phyloP scores from a whole-genome alignment of 257 asterid species.

The Gentiana macrophylla region DNA sequence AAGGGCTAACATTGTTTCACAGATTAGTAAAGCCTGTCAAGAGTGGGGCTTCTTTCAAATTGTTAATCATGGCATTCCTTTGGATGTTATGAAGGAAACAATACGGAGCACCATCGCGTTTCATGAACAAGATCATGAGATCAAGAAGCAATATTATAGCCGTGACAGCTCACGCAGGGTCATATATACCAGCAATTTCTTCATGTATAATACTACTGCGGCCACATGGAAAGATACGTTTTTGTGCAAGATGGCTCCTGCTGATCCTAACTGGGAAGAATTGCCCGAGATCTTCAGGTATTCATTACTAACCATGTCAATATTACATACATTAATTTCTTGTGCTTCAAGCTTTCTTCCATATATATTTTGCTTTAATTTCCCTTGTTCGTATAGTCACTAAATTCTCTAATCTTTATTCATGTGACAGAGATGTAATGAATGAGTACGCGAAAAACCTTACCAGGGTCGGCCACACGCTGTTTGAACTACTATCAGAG shows the following conservation, averaged over 20 bases:
- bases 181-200: conserved; percentile 24
- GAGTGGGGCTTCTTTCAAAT: conserved; percentile 14
- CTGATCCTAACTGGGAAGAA: conserved; percentile 13
- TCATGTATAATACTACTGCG: conserved; percentile 23
- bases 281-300: conserved; percentile 9
- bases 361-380: too few species aligned
- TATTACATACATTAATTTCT: too few species aligned
- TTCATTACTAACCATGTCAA: too few species aligned
- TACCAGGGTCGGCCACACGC: too few species aligned
- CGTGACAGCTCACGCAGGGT: conserved; percentile 14
- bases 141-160: conserved; percentile 3
- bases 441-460: neutral
- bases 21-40: conserved; percentile 5
- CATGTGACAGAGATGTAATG: neutral
- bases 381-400: too few species aligned
- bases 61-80: conserved; percentile 10
- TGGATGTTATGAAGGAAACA: neutral
- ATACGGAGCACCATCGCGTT: conserved; percentile 1
- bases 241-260: conserved; percentile 17
- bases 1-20: neutral
- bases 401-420: neutral
- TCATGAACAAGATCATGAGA: conserved; percentile 6
- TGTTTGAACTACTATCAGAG: too few species aligned
- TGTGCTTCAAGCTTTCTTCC: too few species aligned
- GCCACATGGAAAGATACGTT: conserved; percentile 63